A percentile compares a stretch with the other conserved stretches of the same genome.
Evolutionary conservation across 2,329 filamentous ascomycete genomes (phyloP).

Genomic region (Pestalotiopsis sp.): DNA sequence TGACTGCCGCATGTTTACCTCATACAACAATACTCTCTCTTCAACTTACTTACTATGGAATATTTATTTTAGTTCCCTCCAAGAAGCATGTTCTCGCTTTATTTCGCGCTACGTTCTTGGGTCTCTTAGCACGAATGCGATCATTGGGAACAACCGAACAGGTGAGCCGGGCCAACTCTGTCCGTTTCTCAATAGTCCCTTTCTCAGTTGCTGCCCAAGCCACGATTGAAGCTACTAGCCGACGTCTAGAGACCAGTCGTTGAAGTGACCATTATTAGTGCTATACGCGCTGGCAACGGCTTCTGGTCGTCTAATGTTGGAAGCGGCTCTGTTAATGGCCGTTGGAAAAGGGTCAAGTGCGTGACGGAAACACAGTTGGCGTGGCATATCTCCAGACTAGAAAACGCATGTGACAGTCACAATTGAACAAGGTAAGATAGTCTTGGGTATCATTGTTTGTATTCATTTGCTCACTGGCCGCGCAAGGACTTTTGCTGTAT

Average conservation of each 20-base stretch:
- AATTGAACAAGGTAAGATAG: background rate
- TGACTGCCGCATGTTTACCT: too few relatives aligned
- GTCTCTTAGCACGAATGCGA: too few relatives aligned
- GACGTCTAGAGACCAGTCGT: background rate
- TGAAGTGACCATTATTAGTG: background rate
- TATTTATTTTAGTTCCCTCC: too few relatives aligned
- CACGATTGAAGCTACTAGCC: background rate
- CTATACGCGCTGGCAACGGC: background rate
- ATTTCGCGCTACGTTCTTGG: too few relatives aligned
- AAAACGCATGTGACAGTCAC: background rate
- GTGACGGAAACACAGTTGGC: background rate
- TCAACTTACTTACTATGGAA: too few relatives aligned
- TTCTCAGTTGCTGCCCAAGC: too few relatives aligned
- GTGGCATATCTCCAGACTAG: background rate
- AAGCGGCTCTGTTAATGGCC: background rate
- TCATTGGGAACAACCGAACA: too few relatives aligned
- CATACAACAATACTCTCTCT: too few relatives aligned
- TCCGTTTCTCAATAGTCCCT: too few relatives aligned
- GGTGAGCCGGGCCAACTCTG: too few relatives aligned
- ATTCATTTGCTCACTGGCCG: slow-evolving; percentile 4
- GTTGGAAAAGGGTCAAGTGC: background rate
- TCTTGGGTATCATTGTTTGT: slow-evolving; percentile 4
- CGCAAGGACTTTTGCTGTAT: background rate
- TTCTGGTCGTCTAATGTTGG: background rate
- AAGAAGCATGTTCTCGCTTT: too few relatives aligned